Percentiles rank a stretch among this genome's conserved stretches.
These are phyloP conservation scores for Triangularia setosa DNA, from an alignment of 2,329 filamentous ascomycete genomes.

Conservation along the genomic window DNA sequence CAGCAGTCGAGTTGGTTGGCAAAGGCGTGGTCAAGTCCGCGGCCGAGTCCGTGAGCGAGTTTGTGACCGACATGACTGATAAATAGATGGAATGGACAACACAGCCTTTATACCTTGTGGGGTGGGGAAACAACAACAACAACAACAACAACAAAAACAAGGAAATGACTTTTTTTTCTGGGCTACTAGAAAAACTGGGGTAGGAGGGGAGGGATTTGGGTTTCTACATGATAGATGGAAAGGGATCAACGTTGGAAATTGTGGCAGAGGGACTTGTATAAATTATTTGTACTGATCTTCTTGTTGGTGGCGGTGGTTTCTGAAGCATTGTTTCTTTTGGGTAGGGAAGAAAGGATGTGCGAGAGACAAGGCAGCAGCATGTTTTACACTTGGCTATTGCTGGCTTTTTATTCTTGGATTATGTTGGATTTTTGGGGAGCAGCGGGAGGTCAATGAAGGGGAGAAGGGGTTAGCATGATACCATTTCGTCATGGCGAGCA, in stretches of 20 bases:
- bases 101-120: not conserved
- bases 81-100: not conserved
- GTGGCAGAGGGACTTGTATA: not conserved
- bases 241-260: not conserved
- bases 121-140: not conserved
- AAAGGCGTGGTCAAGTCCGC: not conserved
- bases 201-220: no score
- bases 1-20: not conserved
- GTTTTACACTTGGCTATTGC: not conserved
- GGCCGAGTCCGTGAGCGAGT: not conserved
- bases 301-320: not conserved
- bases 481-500: not conserved
- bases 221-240: not conserved
- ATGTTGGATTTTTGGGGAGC: not conserved
- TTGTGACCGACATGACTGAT: not conserved
- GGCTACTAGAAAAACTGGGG: not conserved
- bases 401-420: not conserved
- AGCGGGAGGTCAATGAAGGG: not conserved
- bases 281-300: not conserved
- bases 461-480: not conserved
- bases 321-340: not conserved
- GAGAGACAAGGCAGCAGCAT: not conserved
- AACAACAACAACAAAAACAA: not conserved
- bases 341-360: not conserved
- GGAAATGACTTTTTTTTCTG: not conserved